Evolutionary conservation across 1,139 yeast species (phyloP).

Genomic region (Scheffersomyces quercinus): DNA sequence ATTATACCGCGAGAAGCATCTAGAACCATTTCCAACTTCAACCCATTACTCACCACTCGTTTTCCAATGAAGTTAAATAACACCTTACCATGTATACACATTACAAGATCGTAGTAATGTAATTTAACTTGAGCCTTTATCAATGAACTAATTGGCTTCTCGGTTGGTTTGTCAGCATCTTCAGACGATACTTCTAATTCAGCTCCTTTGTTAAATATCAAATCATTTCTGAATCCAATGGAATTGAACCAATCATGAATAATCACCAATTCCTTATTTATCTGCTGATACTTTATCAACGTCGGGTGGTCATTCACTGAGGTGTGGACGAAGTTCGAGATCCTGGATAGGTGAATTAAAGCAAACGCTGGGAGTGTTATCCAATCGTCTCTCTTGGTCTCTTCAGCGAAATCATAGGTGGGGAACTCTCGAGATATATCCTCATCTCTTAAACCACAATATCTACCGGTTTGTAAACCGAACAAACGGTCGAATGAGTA

Average conservation of each 20-base stretch:
- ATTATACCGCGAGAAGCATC: constrained; percentile 38
- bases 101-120: constrained; percentile 42
- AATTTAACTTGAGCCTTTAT: constrained; percentile 40
- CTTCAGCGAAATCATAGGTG: constrained; percentile 25
- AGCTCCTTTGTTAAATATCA: constrained; percentile 22
- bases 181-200: not conserved
- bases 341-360: constrained; percentile 42
- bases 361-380: constrained; percentile 52
- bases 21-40: constrained; percentile 34
- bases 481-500: constrained; percentile 57
- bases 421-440: constrained; percentile 41
- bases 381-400: constrained; percentile 51
- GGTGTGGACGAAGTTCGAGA: constrained; percentile 39
- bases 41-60: constrained; percentile 32
- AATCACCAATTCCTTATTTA: constrained; percentile 32
- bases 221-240: constrained; percentile 37
- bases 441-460: constrained; percentile 39
- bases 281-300: constrained; percentile 32
- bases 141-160: constrained; percentile 6
- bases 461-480: constrained; percentile 57
- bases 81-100: constrained; percentile 39
- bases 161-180: not conserved
- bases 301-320: constrained; percentile 27
- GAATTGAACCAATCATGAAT: constrained; percentile 36
- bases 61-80: constrained; percentile 37